phyloP scores from a whole-genome alignment of 2,329 filamentous ascomycete species.

The Allantophomopsis lycopodina region DNA sequence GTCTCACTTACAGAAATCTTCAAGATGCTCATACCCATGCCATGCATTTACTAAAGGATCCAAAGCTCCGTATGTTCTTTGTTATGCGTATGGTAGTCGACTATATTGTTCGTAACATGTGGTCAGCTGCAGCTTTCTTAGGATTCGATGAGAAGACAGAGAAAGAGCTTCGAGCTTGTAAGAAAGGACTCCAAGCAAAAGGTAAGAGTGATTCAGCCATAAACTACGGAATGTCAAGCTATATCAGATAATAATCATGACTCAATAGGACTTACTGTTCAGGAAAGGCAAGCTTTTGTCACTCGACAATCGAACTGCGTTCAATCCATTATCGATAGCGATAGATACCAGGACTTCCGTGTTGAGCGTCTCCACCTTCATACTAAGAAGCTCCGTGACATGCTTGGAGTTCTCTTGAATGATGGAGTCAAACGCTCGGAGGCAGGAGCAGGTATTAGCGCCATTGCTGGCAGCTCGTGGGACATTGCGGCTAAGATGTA shows the following conservation, averaged over 20 bases:
- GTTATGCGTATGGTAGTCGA: slow-evolving; percentile 23
- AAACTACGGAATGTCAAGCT: no score
- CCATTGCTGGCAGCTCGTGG: slow-evolving; percentile 26
- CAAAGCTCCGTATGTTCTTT: slow-evolving; percentile 18
- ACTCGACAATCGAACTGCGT: slow-evolving; percentile 22
- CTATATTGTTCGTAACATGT: slow-evolving; percentile 21
- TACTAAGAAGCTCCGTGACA: slow-evolving; percentile 21
- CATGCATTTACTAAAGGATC: slow-evolving; percentile 18
- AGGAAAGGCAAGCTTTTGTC: slow-evolving; percentile 21
- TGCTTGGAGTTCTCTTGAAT: slow-evolving; percentile 29
- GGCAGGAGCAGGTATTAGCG: slow-evolving; percentile 23
- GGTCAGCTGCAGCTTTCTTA: slow-evolving; percentile 20
- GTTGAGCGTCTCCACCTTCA: slow-evolving; percentile 7
- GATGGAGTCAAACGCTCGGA: slow-evolving; percentile 17
- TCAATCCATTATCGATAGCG: slow-evolving; percentile 21
- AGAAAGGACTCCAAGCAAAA: slow-evolving; percentile 8
- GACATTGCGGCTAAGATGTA: slow-evolving; percentile 32
- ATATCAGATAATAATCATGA: not conserved
- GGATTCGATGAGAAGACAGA: slow-evolving; percentile 15
- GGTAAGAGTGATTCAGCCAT: slow-evolving; percentile 10
- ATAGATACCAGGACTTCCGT: slow-evolving; percentile 17
- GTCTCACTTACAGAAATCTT: slow-evolving; percentile 13
- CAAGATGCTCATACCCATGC: slow-evolving; percentile 19
- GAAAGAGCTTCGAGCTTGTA: slow-evolving; percentile 9
- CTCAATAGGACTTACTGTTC: not conserved